Conservation (phyloP, 345 rosid genomes). For the Microthlaspi erraticum region DNA sequence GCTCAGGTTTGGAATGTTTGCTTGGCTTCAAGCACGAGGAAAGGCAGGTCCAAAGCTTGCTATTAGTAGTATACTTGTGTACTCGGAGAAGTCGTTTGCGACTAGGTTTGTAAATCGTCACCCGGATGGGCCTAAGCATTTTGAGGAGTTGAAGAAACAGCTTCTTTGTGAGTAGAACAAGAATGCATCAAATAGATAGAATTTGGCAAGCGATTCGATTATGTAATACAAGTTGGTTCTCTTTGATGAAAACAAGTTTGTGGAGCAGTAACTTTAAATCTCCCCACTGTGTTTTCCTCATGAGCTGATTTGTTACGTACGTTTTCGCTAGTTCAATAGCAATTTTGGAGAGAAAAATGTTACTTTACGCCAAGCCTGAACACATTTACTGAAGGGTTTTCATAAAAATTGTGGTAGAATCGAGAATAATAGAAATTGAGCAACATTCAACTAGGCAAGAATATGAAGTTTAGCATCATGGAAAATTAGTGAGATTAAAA, state of each 20-base stretch:
- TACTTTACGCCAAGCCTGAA: not conserved
- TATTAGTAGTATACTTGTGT: conserved; percentile 56
- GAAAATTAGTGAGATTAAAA: not conserved
- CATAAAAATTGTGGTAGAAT: not conserved
- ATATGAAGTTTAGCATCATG: not conserved
- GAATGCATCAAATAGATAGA: conserved; percentile 13
- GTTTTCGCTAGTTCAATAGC: conserved; percentile 12
- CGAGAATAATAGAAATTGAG: not conserved
- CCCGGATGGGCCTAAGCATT: conserved; percentile 62
- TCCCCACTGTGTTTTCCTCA: not conserved
- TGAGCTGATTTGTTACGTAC: conserved; percentile 12
- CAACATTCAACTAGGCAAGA: not conserved
- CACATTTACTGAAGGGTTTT: not conserved
- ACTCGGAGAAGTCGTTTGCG: conserved; percentile 50
- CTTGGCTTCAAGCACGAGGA: conserved; percentile 66
- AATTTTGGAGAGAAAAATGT: not conserved
- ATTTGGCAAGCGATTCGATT: conserved; percentile 2
- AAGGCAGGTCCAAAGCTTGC: conserved; percentile 45
- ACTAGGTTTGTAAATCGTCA: conserved; percentile 54
- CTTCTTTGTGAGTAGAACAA: conserved; percentile 22
- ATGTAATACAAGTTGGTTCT: conserved; percentile 18
- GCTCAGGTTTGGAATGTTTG: conserved; percentile 64
- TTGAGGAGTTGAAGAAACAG: conserved; percentile 56
- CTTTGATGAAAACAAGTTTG: conserved; percentile 1
- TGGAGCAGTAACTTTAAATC: conserved; percentile 8